Base-by-base conservation (phyloP, 1,284 basidiomycete genomes). In the Papiliotrema fonsecae region DNA sequence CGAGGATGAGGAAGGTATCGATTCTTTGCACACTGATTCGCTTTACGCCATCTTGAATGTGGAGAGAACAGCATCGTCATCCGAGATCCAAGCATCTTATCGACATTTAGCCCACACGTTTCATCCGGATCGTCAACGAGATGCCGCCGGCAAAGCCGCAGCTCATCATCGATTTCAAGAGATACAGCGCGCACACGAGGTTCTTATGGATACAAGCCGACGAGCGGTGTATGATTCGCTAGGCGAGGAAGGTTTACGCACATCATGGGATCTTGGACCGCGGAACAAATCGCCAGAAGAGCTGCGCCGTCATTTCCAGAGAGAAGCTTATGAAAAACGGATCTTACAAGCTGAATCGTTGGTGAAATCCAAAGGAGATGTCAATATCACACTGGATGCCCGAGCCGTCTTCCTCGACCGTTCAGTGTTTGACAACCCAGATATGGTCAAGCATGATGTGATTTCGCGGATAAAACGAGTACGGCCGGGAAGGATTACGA, bases 111-210 rank as follows among this genome's bases (percentile, higher is more conserved):
- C 70, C 36, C 65, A 76, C 0, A 65, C 73, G 1, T 74, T 76
- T 38, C 78, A 79, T 53, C 79, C 79, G 1, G 79, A 80, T 62
- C 76, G 78, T 49, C 78, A 80, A 51, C 66, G 70, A 58, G 46
- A 73, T 64, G 51, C 73, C 53, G 52, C 35, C 43, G 51, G 55
- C 13, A 58, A 62, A 3, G 37, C 34, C 7, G 64, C 65, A 10
- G 68, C 69, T 9, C 66, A 68, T 45, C 49, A 45, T 4, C 60
- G 62, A 22, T 70, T 72, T 45, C 61, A 64, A 25, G 62, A 62
- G 26, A 69, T 73, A 34, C 69, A 72, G 51, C 56, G 65, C 11
- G 73, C 73, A 16, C 70, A 75, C 48, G 70, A 74, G 52, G 54
- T 79, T 6, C 61, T 80, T 6, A 71, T 67, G 10, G 76, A 80